phyloP scores from a whole-genome alignment of 2,329 filamentous ascomycete genomes.

The Thermochaetoides dissita region DNA sequence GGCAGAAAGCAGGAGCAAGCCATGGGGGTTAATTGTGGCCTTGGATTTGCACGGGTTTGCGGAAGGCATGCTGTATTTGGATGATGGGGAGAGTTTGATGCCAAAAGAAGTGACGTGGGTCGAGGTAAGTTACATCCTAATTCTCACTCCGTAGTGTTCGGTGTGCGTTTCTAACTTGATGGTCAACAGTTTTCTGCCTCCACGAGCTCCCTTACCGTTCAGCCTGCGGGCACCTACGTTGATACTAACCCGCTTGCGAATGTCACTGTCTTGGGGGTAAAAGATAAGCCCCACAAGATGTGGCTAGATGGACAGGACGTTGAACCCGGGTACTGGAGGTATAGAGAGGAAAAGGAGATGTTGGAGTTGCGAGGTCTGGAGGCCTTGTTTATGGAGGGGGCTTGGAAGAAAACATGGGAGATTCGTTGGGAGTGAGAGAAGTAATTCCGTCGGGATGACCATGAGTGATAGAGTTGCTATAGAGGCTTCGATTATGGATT shows the following conservation, averaged over 20 bases:
- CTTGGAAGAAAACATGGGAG: slow-evolving; percentile 44
- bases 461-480: not conserved
- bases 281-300: slow-evolving; percentile 27
- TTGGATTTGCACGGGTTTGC: slow-evolving; percentile 42
- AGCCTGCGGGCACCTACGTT: slow-evolving; percentile 35
- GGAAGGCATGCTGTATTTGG: slow-evolving; percentile 51
- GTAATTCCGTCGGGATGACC: no score
- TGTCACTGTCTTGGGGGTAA: slow-evolving; percentile 48
- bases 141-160: not conserved
- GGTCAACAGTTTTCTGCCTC: slow-evolving; percentile 25
- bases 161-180: slow-evolving; percentile 2
- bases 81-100: slow-evolving; percentile 56
- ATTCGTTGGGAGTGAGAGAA: slow-evolving; percentile 10
- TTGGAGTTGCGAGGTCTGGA: slow-evolving; percentile 38
- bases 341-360: slow-evolving; percentile 31
- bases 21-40: slow-evolving; percentile 54
- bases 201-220: slow-evolving; percentile 31
- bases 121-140: slow-evolving; percentile 21
- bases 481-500: not conserved
- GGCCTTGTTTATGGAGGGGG: slow-evolving; percentile 34
- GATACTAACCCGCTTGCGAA: slow-evolving; percentile 46
- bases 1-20: slow-evolving; percentile 42
- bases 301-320: slow-evolving; percentile 36
- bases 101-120: slow-evolving; percentile 43
- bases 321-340: slow-evolving; percentile 28